Base-by-base conservation (phyloP, 164 flowering plant genomes). In the Umbilicus rupestris region DNA sequence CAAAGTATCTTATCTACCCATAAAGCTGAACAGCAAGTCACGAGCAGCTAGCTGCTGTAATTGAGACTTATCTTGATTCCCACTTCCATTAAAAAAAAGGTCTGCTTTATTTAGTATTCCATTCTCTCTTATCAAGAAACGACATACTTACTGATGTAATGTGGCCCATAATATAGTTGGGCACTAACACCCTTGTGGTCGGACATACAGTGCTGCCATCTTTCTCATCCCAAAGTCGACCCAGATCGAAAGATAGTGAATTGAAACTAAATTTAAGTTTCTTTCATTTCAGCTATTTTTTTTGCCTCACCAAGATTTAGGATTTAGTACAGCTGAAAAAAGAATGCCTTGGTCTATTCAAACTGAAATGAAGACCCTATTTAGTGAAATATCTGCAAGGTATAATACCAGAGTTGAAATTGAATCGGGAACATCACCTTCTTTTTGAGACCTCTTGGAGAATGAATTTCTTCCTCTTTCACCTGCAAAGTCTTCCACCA, bases 121-220 rank as follows among this genome's bases (percentile, higher is more conserved):
- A 50, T 50, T 50, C 57, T 22, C 57, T 50, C 28, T 50, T 7
- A 22, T 50, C 57, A 50, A 50, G 57, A 50, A 50, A 50, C 57
- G 57, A 50, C 57, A 50, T 35, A 35, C 28, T 50, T 50, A 50
- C 29, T 20, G 28, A 7, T n/a, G n/a, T n/a, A 28, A 50, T 50
- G 57, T 50, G 57, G 28, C 57, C 57, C 57, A 50, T 47, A 5
- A 3, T 19, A n/a, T 50, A 50, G 29, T 50, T 50, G 57, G 29
- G 57, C 57, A 50, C 57, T 47, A 47, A 47, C 24, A 47, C 52
- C 7, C 52, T 47, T 47, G 24, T 50, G 7, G 14, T 20, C 2
- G 12, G 28, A 22, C 26, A 50, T 24, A 20, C 1, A 14, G 57
- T 28, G 26, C 57, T 50, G 28, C 57, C 22, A 50, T 26, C 22